Base-by-base conservation (phyloP, 768 basidiomycete genomes). In the Pleurotus cornucopiae region DNA sequence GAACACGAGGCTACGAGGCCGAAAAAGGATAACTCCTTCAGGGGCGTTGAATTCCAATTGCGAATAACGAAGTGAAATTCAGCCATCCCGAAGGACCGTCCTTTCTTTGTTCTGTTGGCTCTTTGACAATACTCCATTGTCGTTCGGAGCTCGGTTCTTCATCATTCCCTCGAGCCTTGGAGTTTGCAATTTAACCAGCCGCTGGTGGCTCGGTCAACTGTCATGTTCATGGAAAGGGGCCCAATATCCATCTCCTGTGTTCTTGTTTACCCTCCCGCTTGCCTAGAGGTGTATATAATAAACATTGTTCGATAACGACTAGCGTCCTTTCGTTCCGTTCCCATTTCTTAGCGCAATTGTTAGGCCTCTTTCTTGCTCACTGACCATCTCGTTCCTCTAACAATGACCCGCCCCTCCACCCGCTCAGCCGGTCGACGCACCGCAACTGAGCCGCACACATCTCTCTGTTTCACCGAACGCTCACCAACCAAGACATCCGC, bases 401-500 rank as follows among this genome's bases (percentile, higher is more conserved):
- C 41, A 7, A 44, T 44, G 41, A 44, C 41, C 20, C 41, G 41
- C n/a, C n/a, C 41, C n/a, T 44, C n/a, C 20, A 16, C 41, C 20
- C 41, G 20, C 20, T 16, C 41, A 44, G 6, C 20, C n/a, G 9
- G n/a, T 21, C 41, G 20, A 21, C n/a, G 20, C 41, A 44, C 13
- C 40, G 39, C 49, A 30, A 46, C 47, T n/a, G 6, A 14, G 46
- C 41, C 21, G 16, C 52, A 45, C 46, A 46, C 49, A 16, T 55
- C 54, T 46, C 56, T 55, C 38, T 45, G 25, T 37, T 46, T 40
- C 39, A 21, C 51, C 26, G 11, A 54, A 43, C 47, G 54, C 54
- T 43, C 57, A 34, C 38, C 58, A 41, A 18, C 55, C 49, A 21
- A 54, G 56, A 55, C 58, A 20, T 57, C 48, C 34, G 62, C 63